These are phyloP conservation scores for Saksenaea oblongispora DNA, from an alignment of 371 early-diverging fungal genomes.

Conservation along the genomic window DNA sequence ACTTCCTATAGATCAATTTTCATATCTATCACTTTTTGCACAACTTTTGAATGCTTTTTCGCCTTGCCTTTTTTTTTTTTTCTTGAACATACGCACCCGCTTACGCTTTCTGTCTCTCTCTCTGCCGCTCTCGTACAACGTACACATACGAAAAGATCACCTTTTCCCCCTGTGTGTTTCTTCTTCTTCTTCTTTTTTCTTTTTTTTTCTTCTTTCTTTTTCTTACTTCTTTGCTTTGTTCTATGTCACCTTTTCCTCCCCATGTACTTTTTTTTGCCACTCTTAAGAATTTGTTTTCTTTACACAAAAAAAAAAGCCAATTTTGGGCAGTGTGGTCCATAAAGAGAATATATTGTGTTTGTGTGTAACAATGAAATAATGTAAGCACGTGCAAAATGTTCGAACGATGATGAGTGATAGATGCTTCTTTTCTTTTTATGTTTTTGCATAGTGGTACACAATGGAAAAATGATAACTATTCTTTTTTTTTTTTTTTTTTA, in stretches of 20 bases:
- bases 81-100: neutral
- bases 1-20: neutral
- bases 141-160: neutral
- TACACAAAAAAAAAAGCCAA: neutral
- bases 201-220: neutral
- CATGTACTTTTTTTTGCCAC: neutral
- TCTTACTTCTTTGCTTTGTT: neutral
- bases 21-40: neutral
- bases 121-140: neutral
- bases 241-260: neutral
- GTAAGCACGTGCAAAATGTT: neutral
- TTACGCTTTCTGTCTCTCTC: neutral
- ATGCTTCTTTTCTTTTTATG: neutral
- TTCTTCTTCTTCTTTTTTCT: slow-evolving; percentile 2
- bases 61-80: neutral
- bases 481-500: neutral
- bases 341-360: neutral
- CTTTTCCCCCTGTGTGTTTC: neutral
- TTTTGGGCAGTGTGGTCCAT: neutral
- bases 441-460: neutral
- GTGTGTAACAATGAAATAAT: neutral
- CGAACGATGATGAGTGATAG: neutral
- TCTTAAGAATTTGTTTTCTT: neutral
- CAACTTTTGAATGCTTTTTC: neutral
- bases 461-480: neutral